Percentiles rank a stretch among this genome's conserved stretches.
Evolutionary conservation across 139 green algal genomes (phyloP).

Genomic region (Chlorella sorokiniana): DNA sequence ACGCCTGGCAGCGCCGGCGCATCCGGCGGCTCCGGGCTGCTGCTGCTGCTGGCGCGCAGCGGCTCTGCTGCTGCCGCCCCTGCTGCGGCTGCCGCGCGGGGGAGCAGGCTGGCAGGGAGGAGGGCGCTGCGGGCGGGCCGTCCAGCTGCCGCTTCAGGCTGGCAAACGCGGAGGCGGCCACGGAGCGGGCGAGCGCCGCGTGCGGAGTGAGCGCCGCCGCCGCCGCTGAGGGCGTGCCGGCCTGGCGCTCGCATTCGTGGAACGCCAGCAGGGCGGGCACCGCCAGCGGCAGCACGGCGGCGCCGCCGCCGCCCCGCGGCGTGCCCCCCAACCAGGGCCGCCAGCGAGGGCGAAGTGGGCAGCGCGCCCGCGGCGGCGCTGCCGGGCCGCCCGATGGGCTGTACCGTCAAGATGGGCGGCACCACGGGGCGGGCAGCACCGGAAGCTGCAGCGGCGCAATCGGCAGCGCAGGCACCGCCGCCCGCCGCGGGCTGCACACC

Average conservation of each 20-base stretch:
- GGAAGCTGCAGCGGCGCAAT: conserved; percentile 8
- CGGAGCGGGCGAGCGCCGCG: neutral
- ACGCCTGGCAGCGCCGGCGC: no score
- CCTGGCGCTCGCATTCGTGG: neutral
- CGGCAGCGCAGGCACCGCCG: neutral
- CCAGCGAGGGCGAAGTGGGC: neutral
- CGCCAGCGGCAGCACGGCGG: neutral
- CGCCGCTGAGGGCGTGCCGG: neutral
- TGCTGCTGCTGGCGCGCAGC: neutral
- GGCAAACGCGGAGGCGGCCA: neutral
- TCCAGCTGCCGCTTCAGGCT: neutral
- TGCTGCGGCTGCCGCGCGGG: neutral
- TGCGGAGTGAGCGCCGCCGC: neutral
- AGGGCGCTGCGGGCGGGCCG: neutral
- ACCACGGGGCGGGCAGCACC: neutral
- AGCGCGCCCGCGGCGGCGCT: neutral
- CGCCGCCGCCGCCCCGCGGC: neutral
- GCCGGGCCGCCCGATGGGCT: neutral
- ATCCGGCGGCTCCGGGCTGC: neutral
- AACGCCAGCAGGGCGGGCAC: neutral
- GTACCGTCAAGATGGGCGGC: conserved; percentile 3
- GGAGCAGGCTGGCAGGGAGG: neutral
- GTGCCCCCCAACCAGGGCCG: neutral
- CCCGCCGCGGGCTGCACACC: neutral
- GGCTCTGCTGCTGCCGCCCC: neutral